These are phyloP conservation scores for Eimeria falciformis DNA, from an alignment of 169 alveolate species.

Conservation along the genomic window DNA sequence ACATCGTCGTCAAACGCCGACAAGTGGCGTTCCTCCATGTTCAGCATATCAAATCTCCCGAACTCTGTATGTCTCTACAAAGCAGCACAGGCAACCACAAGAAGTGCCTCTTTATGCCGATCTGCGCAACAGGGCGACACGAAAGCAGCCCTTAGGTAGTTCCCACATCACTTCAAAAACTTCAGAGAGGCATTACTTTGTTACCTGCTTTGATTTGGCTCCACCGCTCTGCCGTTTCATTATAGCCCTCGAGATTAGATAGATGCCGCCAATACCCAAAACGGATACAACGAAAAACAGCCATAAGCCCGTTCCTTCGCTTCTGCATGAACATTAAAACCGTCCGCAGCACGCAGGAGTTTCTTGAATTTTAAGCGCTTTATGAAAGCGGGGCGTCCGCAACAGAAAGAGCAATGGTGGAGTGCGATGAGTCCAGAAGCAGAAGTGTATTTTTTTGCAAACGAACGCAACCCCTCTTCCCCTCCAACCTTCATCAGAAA, in stretches of 20 bases:
- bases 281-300: background rate
- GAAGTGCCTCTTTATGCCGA: no score
- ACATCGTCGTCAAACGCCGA: conserved; percentile 30
- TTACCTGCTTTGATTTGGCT: background rate
- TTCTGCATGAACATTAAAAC: conserved; percentile 10
- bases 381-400: background rate
- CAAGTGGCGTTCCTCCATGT: conserved; percentile 27
- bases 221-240: background rate
- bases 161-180: no score
- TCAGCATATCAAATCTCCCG: conserved; percentile 23
- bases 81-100: background rate
- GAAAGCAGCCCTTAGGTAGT: no score
- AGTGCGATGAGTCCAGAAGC: background rate
- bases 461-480: no score
- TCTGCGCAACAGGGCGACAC: no score
- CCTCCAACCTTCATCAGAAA: background rate
- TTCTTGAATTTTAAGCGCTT: no score
- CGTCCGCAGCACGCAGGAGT: background rate
- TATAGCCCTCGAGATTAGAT: background rate
- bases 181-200: no score
- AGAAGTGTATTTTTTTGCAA: background rate
- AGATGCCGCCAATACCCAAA: conserved; percentile 10
- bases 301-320: conserved; percentile 10
- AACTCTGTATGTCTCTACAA: conserved; percentile 12
- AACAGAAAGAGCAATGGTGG: background rate